Conservation (phyloP, 108 stramenopile species). For the Fragilariopsis cylindrus region DNA sequence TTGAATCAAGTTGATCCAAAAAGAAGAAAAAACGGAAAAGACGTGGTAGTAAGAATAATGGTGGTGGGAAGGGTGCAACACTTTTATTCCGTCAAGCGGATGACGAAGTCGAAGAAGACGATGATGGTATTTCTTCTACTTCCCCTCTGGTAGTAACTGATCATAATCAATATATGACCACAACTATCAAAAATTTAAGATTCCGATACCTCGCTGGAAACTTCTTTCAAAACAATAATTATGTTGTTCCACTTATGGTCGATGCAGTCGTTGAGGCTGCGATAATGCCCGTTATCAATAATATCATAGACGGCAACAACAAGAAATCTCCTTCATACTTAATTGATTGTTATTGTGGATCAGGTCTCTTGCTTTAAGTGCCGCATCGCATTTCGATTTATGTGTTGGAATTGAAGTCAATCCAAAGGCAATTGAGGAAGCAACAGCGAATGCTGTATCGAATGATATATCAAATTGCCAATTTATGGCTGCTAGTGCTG, state of each 20-base stretch:
- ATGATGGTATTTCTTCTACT: constrained; percentile 20
- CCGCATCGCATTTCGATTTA: constrained; percentile 69
- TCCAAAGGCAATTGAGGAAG: constrained; percentile 85
- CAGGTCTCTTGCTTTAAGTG: constrained; percentile 90
- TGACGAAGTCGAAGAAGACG: constrained; percentile 38
- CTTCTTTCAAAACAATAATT: constrained; percentile 98
- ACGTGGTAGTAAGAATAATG: constrained; percentile 28
- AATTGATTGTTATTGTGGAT: constrained; percentile 96
- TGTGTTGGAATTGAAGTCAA: constrained; percentile 96
- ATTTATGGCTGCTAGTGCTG: constrained; percentile 89
- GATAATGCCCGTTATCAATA: constrained; percentile 27
- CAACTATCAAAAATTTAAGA: constrained; percentile 61
- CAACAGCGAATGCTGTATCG: constrained; percentile 74
- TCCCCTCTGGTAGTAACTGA: constrained; percentile 78
- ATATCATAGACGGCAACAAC: neutral
- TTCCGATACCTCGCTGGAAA: constrained; percentile 93
- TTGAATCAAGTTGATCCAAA: constrained; percentile 29
- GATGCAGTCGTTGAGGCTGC: constrained; percentile 75
- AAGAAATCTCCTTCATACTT: constrained; percentile 56
- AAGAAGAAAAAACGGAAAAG: constrained; percentile 22
- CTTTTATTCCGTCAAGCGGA: constrained; percentile 85
- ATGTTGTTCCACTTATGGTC: constrained; percentile 88
- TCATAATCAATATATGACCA: constrained; percentile 75
- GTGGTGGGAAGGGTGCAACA: constrained; percentile 78
- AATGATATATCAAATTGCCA: constrained; percentile 80